Conservation (phyloP, 768 basidiomycete genomes). For the Myochromella boudieri region DNA sequence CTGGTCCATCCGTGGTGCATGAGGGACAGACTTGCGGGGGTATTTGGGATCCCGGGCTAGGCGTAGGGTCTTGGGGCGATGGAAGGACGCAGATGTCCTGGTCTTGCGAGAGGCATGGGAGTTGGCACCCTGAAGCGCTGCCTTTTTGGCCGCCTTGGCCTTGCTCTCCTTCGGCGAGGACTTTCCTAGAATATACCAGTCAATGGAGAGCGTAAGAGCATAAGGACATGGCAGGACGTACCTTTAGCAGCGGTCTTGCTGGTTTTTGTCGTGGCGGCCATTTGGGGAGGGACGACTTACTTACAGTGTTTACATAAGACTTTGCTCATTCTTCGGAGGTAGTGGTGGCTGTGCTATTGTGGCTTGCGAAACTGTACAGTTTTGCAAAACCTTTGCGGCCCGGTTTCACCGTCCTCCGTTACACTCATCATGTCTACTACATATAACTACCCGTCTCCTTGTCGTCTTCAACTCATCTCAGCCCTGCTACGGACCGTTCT, state of each 20-base stretch:
- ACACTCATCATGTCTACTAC: neutral
- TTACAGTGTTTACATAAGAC: conserved; percentile 18
- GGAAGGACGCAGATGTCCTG: conserved; percentile 87
- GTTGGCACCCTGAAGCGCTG: conserved; percentile 85
- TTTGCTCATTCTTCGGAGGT: neutral
- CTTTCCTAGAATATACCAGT: conserved; percentile 22
- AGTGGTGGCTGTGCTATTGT: conserved; percentile 18
- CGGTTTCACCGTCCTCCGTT: conserved; percentile 1
- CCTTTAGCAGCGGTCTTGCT: conserved; percentile 62
- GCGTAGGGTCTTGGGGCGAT: conserved; percentile 91
- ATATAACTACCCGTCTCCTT: neutral
- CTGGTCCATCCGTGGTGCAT: conserved; percentile 94
- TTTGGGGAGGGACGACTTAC: conserved; percentile 27
- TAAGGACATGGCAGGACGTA: conserved; percentile 20
- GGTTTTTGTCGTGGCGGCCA: conserved; percentile 66
- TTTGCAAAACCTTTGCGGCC: neutral
- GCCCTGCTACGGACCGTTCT: too few species aligned
- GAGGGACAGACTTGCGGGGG: conserved; percentile 92
- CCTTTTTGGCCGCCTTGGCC: conserved; percentile 96
- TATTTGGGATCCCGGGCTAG: conserved; percentile 86
- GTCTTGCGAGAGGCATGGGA: conserved; percentile 77
- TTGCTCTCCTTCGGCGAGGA: conserved; percentile 52
- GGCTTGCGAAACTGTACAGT: conserved; percentile 20
- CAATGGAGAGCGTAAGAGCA: neutral
- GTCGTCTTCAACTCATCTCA: too few species aligned